These are phyloP conservation scores for Crataegus laevigata DNA, from an alignment of 306 rosid genomes.

Conservation along the genomic window DNA sequence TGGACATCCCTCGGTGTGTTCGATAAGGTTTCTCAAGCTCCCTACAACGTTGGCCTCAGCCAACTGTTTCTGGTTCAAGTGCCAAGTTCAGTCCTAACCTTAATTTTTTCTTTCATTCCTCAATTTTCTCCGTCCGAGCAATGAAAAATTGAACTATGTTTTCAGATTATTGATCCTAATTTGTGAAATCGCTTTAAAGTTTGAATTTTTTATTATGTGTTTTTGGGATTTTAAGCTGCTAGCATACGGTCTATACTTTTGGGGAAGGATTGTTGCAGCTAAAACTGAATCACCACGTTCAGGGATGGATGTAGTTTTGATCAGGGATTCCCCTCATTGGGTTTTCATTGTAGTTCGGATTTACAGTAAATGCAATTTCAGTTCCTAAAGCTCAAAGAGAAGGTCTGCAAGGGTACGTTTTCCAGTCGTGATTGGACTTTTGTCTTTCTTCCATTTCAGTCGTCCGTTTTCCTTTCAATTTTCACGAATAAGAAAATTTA, in stretches of 20 bases:
- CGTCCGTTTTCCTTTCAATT: too few relatives aligned
- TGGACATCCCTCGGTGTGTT: conserved; percentile 72
- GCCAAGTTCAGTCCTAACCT: neutral
- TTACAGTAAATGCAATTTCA: too few relatives aligned
- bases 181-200: neutral
- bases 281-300: conserved; percentile 15
- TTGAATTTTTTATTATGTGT: neutral
- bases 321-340: too few relatives aligned
- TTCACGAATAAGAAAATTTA: too few relatives aligned
- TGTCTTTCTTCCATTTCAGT: too few relatives aligned
- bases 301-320: too few relatives aligned
- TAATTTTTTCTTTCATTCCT: neutral
- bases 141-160: neutral
- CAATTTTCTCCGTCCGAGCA: neutral
- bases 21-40: conserved; percentile 63
- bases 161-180: neutral
- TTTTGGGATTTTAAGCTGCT: conserved; percentile 61
- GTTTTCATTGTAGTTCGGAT: too few relatives aligned
- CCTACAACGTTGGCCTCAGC: conserved; percentile 45
- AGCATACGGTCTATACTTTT: conserved; percentile 62
- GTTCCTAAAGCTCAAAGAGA: too few relatives aligned
- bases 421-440: too few relatives aligned
- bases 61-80: conserved; percentile 81
- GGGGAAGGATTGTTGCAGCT: conserved; percentile 74
- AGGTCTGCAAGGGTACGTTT: too few relatives aligned